Conservation (phyloP, 2,329 filamentous ascomycete species). For the Calonectria leucothoes region DNA sequence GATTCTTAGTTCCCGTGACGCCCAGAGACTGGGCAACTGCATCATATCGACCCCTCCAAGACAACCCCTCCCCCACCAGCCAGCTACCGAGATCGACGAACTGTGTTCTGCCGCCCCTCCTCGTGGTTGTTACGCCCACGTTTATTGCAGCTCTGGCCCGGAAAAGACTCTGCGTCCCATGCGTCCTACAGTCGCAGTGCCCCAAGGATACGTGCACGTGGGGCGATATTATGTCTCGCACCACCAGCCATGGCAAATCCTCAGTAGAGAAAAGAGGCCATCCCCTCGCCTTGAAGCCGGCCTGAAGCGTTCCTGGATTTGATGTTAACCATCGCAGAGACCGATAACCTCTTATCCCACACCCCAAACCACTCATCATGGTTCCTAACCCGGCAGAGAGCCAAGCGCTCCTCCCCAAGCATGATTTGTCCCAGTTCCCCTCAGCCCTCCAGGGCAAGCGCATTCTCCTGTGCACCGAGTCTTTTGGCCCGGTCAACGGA, state of each 20-base stretch:
- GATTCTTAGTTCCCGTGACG: conserved; percentile 20
- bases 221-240: conserved; percentile 27
- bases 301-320: not conserved
- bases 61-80: conserved; percentile 41
- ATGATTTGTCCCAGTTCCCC: conserved; percentile 60
- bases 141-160: conserved; percentile 38
- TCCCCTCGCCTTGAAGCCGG: conserved; percentile 23
- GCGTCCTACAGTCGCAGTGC: conserved; percentile 16
- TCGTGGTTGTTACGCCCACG: conserved; percentile 43
- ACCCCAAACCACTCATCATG: conserved; percentile 28
- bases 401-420: conserved; percentile 34
- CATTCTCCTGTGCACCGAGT: conserved; percentile 76
- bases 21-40: conserved; percentile 17
- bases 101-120: conserved; percentile 43
- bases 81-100: conserved; percentile 41
- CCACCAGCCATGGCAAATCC: conserved; percentile 9
- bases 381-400: conserved; percentile 13
- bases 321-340: not conserved
- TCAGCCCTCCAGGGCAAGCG: conserved; percentile 66
- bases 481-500: conserved; percentile 79
- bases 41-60: conserved; percentile 42
- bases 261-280: conserved; percentile 39
- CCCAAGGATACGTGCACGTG: conserved; percentile 39
- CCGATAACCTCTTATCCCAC: conserved; percentile 12
- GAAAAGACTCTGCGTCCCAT: conserved; percentile 29